phyloP scores from a whole-genome alignment of 1,284 basidiomycete species.

The Sphaerobolus stellatus region DNA sequence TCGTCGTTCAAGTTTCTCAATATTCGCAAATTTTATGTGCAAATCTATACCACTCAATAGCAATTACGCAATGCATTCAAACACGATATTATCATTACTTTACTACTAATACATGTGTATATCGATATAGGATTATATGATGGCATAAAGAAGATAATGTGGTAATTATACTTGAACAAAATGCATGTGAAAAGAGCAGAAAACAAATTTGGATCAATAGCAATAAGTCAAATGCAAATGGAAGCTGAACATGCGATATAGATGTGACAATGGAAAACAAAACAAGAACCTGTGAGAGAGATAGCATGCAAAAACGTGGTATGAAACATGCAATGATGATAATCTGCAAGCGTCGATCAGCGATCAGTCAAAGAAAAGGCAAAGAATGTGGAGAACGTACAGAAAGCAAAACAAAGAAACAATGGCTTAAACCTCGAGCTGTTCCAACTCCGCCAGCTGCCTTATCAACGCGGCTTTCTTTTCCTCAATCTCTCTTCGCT shows the following conservation, averaged over 20 bases:
- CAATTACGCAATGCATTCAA: too few species aligned
- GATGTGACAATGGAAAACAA: background rate
- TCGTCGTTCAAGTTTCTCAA: too few species aligned
- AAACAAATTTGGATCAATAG: background rate
- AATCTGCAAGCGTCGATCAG: constrained; percentile 8
- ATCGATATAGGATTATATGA: too few species aligned
- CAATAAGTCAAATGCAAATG: background rate
- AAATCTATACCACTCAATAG: too few species aligned
- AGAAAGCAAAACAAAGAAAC: too few species aligned
- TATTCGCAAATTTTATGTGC: too few species aligned
- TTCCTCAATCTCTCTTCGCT: constrained; percentile 5
- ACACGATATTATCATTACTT: too few species aligned
- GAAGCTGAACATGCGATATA: background rate
- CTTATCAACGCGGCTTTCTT: background rate
- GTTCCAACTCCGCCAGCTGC: background rate
- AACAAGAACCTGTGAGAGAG: background rate
- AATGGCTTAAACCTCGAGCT: constrained; percentile 1
- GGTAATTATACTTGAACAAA: too few species aligned
- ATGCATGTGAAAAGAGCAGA: too few species aligned
- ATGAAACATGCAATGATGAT: background rate
- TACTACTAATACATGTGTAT: too few species aligned
- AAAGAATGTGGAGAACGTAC: background rate
- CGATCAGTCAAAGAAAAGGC: constrained; percentile 4
- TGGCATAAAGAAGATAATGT: too few species aligned
- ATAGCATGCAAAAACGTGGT: background rate